These are phyloP conservation scores for Penicillium coprophilum DNA, from an alignment of 495 filamentous ascomycete species.

Conservation along the genomic window DNA sequence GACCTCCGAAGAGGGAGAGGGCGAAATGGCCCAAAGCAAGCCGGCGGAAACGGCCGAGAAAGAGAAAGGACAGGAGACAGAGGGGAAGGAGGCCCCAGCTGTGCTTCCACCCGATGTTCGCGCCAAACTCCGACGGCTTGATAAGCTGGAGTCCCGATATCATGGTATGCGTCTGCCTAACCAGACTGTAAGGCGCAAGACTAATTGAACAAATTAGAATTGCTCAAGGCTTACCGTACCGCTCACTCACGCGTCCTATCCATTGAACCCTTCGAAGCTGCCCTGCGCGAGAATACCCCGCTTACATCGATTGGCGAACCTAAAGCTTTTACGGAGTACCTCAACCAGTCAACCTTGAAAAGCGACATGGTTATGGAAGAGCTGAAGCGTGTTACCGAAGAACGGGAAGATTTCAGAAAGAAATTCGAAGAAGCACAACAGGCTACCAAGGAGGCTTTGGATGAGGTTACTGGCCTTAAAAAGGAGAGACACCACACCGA, in stretches of 20 bases:
- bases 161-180: conserved; percentile 55
- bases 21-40: conserved; percentile 31
- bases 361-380: conserved; percentile 90
- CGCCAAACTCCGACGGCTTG: conserved; percentile 67
- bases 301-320: conserved; percentile 85
- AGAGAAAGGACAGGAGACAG: conserved; percentile 21
- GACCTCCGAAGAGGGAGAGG: conserved; percentile 24
- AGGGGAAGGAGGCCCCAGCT: conserved; percentile 27
- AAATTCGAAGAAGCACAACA: conserved; percentile 70
- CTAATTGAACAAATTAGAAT: conserved; percentile 55
- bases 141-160: conserved; percentile 84
- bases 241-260: conserved; percentile 80
- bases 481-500: conserved; percentile 32
- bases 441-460: conserved; percentile 55
- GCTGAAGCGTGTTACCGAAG: conserved; percentile 79
- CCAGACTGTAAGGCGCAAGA: conserved; percentile 1
- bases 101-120: conserved; percentile 75
- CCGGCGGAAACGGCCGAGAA: conserved; percentile 30
- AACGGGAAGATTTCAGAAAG: conserved; percentile 77
- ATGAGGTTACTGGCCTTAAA: conserved; percentile 53
- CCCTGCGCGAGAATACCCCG: conserved; percentile 86
- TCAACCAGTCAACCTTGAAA: conserved; percentile 84
- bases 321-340: conserved; percentile 82
- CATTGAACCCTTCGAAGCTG: conserved; percentile 91
- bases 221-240: conserved; percentile 85